Evolutionary conservation across 139 green algal genomes (phyloP).

Genomic region (Chlorella sp.): DNA sequence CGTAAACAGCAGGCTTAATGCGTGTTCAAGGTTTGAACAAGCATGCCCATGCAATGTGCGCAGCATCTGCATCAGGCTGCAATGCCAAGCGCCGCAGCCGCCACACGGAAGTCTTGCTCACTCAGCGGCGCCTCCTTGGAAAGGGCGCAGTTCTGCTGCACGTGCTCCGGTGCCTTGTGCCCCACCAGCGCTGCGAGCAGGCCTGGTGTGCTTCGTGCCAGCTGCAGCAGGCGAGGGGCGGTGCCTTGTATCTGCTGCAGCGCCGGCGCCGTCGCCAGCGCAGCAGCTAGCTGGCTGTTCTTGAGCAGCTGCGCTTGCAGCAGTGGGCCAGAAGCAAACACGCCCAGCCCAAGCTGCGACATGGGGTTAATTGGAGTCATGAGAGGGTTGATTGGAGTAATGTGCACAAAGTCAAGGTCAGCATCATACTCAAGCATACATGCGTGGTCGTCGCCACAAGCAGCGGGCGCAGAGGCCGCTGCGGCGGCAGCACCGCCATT

Average conservation of each 20-base stretch:
- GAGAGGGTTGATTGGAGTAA: too few relatives aligned
- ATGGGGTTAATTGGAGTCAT: too few relatives aligned
- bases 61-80: too few relatives aligned
- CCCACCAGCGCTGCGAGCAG: slow-evolving; percentile 46
- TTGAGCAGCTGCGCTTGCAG: slow-evolving; percentile 35
- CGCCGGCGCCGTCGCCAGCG: background rate
- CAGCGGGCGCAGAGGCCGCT: too few relatives aligned
- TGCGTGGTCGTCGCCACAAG: too few relatives aligned
- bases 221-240: slow-evolving; percentile 67
- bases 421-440: too few relatives aligned
- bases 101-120: background rate
- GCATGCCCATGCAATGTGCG: too few relatives aligned
- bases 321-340: slow-evolving; percentile 54
- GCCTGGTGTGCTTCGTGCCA: slow-evolving; percentile 59
- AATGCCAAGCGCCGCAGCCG: background rate
- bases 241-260: background rate
- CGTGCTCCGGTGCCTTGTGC: slow-evolving; percentile 60
- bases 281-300: background rate
- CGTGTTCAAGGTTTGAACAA: too few relatives aligned
- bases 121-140: background rate
- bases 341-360: slow-evolving; percentile 36
- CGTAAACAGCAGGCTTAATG: too few relatives aligned
- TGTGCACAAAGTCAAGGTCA: too few relatives aligned
- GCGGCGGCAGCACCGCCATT: too few relatives aligned
- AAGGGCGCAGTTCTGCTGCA: slow-evolving; percentile 46